Evolutionary conservation across 495 filamentous ascomycete species (phyloP).

Genomic region (Neurospora sp.): DNA sequence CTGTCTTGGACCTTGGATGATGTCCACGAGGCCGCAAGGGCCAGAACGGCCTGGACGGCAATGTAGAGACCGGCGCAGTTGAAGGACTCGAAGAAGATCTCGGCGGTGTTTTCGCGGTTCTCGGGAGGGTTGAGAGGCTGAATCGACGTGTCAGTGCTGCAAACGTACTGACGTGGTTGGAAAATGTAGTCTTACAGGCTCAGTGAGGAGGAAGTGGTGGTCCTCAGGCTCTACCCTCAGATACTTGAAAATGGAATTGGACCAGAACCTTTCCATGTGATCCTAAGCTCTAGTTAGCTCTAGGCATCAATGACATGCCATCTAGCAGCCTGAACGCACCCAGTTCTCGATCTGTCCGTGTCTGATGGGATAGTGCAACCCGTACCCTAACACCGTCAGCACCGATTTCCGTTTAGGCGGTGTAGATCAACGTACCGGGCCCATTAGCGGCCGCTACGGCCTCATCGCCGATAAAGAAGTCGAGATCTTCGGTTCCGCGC

Average conservation of each 20-base stretch:
- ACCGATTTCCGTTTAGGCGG: background rate
- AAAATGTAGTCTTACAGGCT: constrained; percentile 57
- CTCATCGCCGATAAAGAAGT: constrained; percentile 98
- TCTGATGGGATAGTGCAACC: constrained; percentile 90
- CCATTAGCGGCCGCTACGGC: constrained; percentile 74
- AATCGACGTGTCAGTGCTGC: constrained; percentile 10
- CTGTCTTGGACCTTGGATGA: constrained; percentile 94
- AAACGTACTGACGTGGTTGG: background rate
- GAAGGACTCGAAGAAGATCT: constrained; percentile 99
- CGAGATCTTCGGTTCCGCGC: constrained; percentile 92
- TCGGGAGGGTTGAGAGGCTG: constrained; percentile 96
- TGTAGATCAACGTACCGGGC: constrained; percentile 47
- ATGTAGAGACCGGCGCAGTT: constrained; percentile 99
- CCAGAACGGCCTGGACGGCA: constrained; percentile 93
- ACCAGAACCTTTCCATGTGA: constrained; percentile 99
- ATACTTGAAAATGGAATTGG: constrained; percentile 99
- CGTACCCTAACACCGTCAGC: constrained; percentile 58
- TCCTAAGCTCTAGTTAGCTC: constrained; percentile 47
- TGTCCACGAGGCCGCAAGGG: constrained; percentile 95
- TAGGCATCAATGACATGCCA: background rate
- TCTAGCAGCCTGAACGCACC: constrained; percentile 38
- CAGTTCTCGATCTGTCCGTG: constrained; percentile 98
- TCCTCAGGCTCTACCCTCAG: constrained; percentile 96
- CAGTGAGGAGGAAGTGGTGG: constrained; percentile 94
- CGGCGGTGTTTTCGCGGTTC: constrained; percentile 97